phyloP scores from a whole-genome alignment of 331 rosid genomes.

The Saraca asoca region DNA sequence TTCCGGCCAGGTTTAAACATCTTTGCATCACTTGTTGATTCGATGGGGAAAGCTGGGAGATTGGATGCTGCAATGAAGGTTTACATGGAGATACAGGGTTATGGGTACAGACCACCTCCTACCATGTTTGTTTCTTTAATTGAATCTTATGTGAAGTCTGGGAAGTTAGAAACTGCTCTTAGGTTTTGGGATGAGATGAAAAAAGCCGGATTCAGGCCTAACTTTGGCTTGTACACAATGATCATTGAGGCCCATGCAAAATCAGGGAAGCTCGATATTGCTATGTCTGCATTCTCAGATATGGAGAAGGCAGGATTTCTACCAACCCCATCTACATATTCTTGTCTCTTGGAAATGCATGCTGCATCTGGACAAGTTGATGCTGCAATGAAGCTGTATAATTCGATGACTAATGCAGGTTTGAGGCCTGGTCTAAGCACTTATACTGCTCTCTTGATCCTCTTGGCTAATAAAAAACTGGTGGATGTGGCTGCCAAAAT shows the following conservation, averaged over 20 bases:
- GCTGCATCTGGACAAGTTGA: slow-evolving; percentile 92
- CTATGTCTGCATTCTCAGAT: slow-evolving; percentile 79
- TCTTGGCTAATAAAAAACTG: slow-evolving; percentile 84
- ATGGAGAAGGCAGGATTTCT: slow-evolving; percentile 99
- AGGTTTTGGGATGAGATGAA: slow-evolving; percentile 97
- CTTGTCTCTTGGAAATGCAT: slow-evolving; percentile 93
- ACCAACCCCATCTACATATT: slow-evolving; percentile 87
- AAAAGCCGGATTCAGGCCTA: slow-evolving; percentile 82
- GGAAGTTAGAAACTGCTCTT: slow-evolving; percentile 80
- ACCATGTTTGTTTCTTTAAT: slow-evolving; percentile 67
- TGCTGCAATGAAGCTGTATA: slow-evolving; percentile 84
- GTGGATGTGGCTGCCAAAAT: slow-evolving; percentile 90
- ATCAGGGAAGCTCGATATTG: slow-evolving; percentile 88
- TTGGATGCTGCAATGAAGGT: slow-evolving; percentile 81
- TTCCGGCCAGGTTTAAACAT: slow-evolving; percentile 62
- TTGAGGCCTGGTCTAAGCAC: slow-evolving; percentile 84
- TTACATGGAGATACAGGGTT: slow-evolving; percentile 88
- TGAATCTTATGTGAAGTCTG: slow-evolving; percentile 90
- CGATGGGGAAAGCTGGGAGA: slow-evolving; percentile 94
- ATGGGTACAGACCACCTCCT: slow-evolving; percentile 73
- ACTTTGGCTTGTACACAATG: slow-evolving; percentile 90
- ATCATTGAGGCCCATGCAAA: slow-evolving; percentile 83
- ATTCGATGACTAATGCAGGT: slow-evolving; percentile 94
- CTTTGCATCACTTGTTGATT: slow-evolving; percentile 81
- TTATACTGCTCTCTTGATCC: slow-evolving; percentile 70